These are phyloP conservation scores for Pelargonium citronellum DNA, from an alignment of 441 rosid genomes.

Conservation along the genomic window DNA sequence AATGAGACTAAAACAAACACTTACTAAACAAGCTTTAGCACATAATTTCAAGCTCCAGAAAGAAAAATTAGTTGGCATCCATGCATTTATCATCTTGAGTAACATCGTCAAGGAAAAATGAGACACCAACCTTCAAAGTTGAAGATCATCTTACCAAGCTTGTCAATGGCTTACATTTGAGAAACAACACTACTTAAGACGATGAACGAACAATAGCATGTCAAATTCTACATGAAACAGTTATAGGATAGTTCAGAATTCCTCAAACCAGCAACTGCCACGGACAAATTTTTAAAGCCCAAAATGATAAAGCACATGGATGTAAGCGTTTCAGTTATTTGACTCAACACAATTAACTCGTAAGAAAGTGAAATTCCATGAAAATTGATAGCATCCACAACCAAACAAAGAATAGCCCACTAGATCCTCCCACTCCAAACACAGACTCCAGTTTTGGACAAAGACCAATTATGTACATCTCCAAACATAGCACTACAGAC, in stretches of 20 bases:
- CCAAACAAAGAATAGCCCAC: background rate
- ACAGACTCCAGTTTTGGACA: background rate
- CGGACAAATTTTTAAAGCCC: no score
- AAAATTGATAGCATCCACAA: background rate
- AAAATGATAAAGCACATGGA: no score
- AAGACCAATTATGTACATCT: background rate
- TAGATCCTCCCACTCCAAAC: background rate
- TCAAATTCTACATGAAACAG: background rate
- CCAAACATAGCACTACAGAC: background rate
- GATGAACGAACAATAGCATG: background rate
- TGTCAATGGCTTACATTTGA: no score
- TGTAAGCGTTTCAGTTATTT: no score
- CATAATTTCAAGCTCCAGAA: background rate
- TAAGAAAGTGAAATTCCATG: background rate
- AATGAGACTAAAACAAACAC: background rate
- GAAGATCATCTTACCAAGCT: background rate
- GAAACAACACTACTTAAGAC: background rate
- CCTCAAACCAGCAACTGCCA: no score
- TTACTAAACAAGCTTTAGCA: background rate
- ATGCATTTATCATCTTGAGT: background rate
- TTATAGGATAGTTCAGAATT: background rate
- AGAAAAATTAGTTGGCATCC: background rate
- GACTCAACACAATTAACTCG: background rate
- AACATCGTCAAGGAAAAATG: background rate
- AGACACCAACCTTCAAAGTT: conserved; percentile 2